These are phyloP conservation scores for Gaertneriomyces sp. DNA, from an alignment of 192 early-diverging fungal genomes.

Conservation along the genomic window DNA sequence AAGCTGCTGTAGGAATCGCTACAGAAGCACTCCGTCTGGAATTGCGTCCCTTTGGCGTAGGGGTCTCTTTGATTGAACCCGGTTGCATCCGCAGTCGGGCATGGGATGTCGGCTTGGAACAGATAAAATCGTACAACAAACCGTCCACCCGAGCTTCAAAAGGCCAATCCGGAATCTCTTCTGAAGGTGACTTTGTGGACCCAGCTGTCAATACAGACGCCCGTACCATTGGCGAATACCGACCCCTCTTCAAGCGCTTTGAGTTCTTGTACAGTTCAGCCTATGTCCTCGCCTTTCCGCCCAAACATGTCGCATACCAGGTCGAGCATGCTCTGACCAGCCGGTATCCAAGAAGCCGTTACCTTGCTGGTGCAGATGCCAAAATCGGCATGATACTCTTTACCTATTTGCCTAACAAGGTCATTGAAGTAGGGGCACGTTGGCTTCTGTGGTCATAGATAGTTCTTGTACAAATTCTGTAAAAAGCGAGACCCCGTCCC, in stretches of 20 bases:
- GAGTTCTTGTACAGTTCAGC: background rate
- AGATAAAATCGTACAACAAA: conserved; percentile 6
- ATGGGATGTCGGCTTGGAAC: conserved; percentile 18
- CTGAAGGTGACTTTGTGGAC: conserved; percentile 5
- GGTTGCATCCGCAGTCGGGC: conserved; percentile 24
- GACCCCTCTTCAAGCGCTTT: conserved; percentile 12
- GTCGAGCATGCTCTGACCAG: conserved; percentile 22
- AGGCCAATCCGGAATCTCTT: conserved; percentile 3
- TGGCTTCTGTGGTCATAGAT: conserved; percentile 19
- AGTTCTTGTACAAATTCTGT: background rate
- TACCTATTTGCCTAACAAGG: conserved; percentile 9
- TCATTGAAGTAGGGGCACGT: conserved; percentile 9
- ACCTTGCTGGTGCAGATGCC: conserved; percentile 18
- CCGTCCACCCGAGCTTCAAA: background rate
- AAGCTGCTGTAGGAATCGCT: conserved; percentile 31
- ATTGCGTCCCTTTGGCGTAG: conserved; percentile 34
- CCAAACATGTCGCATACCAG: conserved; percentile 22
- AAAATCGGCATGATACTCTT: conserved; percentile 6
- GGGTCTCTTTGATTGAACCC: conserved; percentile 43
- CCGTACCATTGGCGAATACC: background rate
- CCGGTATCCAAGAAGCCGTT: conserved; percentile 13
- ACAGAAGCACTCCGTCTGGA: conserved; percentile 43
- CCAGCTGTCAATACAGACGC: background rate
- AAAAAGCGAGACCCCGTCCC: too few species aligned
- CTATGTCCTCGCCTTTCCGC: conserved; percentile 13